Percentiles rank a stretch among this genome's conserved stretches.
Evolutionary conservation across 176 grass and related monocot genomes (phyloP).

Genomic region (Phyllostachys edulis): DNA sequence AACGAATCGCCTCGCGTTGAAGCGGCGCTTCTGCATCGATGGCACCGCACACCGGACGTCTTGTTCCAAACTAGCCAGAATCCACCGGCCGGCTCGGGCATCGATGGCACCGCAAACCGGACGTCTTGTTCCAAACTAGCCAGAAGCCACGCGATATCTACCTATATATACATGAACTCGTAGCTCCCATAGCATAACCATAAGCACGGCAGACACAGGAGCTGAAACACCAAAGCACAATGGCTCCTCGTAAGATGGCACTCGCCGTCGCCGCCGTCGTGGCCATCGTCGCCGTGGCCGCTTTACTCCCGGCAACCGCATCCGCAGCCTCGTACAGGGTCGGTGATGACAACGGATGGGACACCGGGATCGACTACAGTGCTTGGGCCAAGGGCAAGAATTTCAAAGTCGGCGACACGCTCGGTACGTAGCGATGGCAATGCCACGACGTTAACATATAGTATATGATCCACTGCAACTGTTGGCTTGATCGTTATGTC

Average conservation of each 20-base stretch:
- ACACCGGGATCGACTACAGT: constrained; percentile 15
- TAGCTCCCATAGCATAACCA: no score
- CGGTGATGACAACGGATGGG: constrained; percentile 37
- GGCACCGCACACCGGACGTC: no score
- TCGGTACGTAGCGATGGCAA: not conserved
- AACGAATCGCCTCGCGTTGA: no score
- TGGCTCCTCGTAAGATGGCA: not conserved
- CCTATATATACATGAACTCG: no score
- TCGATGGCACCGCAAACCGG: no score
- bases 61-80: no score
- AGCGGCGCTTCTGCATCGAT: no score
- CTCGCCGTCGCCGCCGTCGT: not conserved
- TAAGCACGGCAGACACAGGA: no score
- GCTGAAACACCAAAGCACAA: not conserved
- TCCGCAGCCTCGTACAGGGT: not conserved
- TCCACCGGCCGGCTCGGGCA: no score
- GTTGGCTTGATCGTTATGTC: not conserved
- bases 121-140: no score
- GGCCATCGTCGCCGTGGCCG: not conserved
- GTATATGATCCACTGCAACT: not conserved
- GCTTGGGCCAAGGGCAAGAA: constrained; percentile 45
- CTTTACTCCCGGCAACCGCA: constrained; percentile 16
- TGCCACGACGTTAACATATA: not conserved
- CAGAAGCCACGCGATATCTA: no score
- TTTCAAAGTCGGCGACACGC: constrained; percentile 49